phyloP scores from a whole-genome alignment of 495 filamentous ascomycete genomes.

The Gamarada debralockiae region DNA sequence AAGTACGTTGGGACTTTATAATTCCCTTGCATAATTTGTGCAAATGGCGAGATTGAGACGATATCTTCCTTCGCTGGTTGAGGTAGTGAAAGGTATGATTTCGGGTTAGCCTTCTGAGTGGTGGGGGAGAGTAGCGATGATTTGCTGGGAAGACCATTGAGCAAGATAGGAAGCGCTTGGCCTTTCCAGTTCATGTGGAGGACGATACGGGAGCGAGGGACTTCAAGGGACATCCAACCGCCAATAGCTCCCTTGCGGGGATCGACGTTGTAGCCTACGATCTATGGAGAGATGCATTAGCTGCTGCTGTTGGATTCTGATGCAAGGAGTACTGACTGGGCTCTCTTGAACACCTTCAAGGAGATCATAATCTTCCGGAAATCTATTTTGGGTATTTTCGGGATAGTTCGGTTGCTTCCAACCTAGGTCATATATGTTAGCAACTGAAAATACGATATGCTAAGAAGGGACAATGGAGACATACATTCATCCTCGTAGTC shows the following conservation, averaged over 20 bases:
- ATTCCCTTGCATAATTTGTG: not conserved
- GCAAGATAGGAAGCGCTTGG: not conserved
- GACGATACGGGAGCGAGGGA: not conserved
- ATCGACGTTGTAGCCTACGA: too few species aligned
- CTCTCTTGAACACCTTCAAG: not conserved
- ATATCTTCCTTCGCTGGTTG: not conserved
- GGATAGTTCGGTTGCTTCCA: not conserved
- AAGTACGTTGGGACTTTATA: slow-evolving; percentile 2
- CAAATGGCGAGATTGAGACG: not conserved
- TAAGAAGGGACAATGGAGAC: not conserved
- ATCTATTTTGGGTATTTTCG: not conserved
- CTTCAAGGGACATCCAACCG: not conserved
- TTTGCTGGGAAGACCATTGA: too few species aligned
- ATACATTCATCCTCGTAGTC: slow-evolving; percentile 4
- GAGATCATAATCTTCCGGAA: not conserved
- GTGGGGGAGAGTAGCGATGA: too few species aligned
- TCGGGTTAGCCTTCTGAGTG: too few species aligned
- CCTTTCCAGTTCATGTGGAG: not conserved
- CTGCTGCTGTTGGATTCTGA: not conserved
- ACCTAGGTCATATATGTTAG: too few species aligned
- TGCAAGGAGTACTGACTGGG: not conserved
- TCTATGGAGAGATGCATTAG: too few species aligned
- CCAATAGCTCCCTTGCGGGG: not conserved
- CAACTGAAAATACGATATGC: not conserved
- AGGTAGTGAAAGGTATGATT: not conserved